Base-by-base conservation (phyloP, 169 alveolate species). In the Cyclospora cayetanensis region DNA sequence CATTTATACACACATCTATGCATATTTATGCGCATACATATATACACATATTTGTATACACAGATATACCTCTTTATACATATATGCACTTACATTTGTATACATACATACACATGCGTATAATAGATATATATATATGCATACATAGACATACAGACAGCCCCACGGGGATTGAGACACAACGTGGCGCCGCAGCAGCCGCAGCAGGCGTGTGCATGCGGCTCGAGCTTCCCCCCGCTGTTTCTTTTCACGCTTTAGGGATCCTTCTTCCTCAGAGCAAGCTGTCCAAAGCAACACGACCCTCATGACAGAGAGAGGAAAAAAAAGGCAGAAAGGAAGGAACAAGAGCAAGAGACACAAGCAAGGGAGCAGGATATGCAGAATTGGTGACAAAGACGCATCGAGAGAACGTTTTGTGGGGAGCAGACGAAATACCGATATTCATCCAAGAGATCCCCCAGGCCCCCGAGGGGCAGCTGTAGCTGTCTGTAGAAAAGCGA, bases 391-490 rank as follows among this genome's bases (percentile, higher is more conserved):
- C 25, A 50, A 50, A 50, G 63, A 50, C 25, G 25, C 63, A 20
- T 12, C 12, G 12, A 50, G 12, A 50, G 25, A 20, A 50, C 12
- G 63, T 15, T 15, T 15, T 12, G 12, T 50, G 63, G 76, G n/a
- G n/a, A 25, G n/a, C 15, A 25, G n/a, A 22, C 27, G 55, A 77
- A 46, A 20, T 53, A 68, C 89, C 95, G 82, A 60, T 93, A 93
- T 27, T 92, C 95, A 85, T 93, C 95, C 11, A 93, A 86, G 46
- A 93, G 85, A 41, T 93, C 95, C 0, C 94, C 93, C 4, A 91
- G 72, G 55, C 95, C 95, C 60, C 93, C 92, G 34, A 93, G 74
- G 25, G 94, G 95, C 55, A 93, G 68, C n/a, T 85, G 76, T 76
- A 93, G 87, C 89, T 93, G 95, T 37, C 95, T 84, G 89, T 82